Evolutionary conservation across 768 basidiomycete genomes (phyloP), one percentile per base, ranked within the genome.

Genomic region (Kondoa malvinella): DNA sequence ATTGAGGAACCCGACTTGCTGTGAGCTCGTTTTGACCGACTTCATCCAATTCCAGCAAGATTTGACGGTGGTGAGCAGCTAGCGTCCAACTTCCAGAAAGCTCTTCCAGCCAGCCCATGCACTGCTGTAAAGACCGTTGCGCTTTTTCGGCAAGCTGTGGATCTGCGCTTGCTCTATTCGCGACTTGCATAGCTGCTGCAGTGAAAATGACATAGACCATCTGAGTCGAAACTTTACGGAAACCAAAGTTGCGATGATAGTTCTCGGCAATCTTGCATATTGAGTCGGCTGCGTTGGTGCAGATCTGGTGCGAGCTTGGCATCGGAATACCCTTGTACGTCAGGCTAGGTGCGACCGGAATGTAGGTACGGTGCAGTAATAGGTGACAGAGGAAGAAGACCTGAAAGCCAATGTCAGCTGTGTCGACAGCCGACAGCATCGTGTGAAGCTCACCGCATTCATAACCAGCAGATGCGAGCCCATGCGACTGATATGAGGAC

Each of bases 231-330:
- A 63, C 61, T 16, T 33, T 27, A 32, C 61, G 61, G 17, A 63
- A 63, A 3, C 61, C 61, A 34, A 63, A 63, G 61, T 34, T 63
- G 29, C 33, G 26, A 27, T 63, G 27, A 33, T 30, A 30, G 16
- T 63, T 27, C 17, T 17, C 30, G 26, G 33, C 61, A 32, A 63
- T 32, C 26, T 32, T 33, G 27, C 27, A 17, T 17, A 63, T 27
- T 17, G 27, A 63, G n/a, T 63, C 30, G 27, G 61, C 61, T 29
- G 61, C 61, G 29, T 27, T 32, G 61, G 61, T 63, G 61, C 61
- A 63, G 32, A 27, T 27, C 12, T 27, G 16, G n/a, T 63, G 61
- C 8, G 61, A 27, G 14, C 29, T 31, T 8, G 30, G 61, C 30
- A 63, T 17, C 3, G 30, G 27, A 12, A 31, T 33, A 14, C 58